Evolutionary conservation across 257 asterid genomes (phyloP).

Genomic region (Petunia secreta): DNA sequence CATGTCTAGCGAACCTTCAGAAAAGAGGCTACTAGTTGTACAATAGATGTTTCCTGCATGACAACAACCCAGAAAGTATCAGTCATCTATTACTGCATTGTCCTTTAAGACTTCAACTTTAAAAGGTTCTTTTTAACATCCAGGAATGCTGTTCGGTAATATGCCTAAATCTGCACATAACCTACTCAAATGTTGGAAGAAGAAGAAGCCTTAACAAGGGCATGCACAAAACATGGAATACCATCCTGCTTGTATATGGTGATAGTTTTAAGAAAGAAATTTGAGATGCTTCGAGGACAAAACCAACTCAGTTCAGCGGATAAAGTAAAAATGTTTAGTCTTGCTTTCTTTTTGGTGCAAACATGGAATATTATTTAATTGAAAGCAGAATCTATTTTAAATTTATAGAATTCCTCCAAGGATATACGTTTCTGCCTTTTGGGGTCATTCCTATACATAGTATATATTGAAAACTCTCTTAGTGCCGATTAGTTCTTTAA

Average conservation of each 20-base stretch:
- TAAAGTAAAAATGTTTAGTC: background rate
- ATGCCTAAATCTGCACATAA: slow-evolving; percentile 12
- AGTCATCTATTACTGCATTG: slow-evolving; percentile 1
- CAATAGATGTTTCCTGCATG: background rate
- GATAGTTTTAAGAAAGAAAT: background rate
- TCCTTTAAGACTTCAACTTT: background rate
- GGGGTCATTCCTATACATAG: background rate
- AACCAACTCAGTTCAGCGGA: background rate
- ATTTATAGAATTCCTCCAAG: background rate
- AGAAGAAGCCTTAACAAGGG: background rate
- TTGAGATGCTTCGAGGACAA: background rate
- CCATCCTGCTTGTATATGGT: background rate
- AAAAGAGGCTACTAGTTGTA: background rate
- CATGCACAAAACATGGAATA: slow-evolving; percentile 4
- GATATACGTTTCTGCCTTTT: background rate
- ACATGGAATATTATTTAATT: background rate
- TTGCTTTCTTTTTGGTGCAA: slow-evolving; percentile 1
- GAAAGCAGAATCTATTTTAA: background rate
- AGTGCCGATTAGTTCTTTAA: background rate
- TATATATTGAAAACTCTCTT: background rate
- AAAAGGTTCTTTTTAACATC: background rate
- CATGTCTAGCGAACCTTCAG: background rate
- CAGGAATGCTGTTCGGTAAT: background rate
- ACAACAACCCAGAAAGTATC: background rate
- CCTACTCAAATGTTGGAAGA: slow-evolving; percentile 3